Base-by-base conservation (phyloP, 805 yeast genomes). In the Sugiyamaella mastotermitis region DNA sequence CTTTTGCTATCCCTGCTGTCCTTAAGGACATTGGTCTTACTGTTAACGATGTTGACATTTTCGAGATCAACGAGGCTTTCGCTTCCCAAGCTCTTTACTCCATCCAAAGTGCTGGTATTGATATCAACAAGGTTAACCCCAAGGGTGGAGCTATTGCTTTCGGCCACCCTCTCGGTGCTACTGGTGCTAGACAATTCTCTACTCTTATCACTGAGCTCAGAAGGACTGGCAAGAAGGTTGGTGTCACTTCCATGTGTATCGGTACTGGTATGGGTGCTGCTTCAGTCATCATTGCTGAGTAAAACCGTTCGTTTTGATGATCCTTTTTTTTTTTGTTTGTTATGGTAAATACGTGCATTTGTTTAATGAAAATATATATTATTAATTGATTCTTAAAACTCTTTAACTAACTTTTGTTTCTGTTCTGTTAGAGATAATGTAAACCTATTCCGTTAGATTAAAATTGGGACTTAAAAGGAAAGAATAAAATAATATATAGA, bases 261-360 rank as follows among this genome's bases (percentile, higher is more conserved):
- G 97, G 97, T 55, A 86, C 97, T 24, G 97, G 97, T 52, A 90
- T 88, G 94, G 97, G 97, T 49, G 96, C 97, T 23, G 97, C 97
- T 33, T 82, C 90, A 10, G 69, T 88, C 31, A 72, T 90, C 52
- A 72, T 85, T 31, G 81, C 73, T 54, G 97, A 90, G 68, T 27
- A n/a, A 15, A 15, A 26, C 9, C 13, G 11, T 13, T 16, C 30
- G 11, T 10, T 13, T 13, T 9, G 14, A 31, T 31, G 14, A 15
- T 11, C 13, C 9, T 31, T 31, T 31, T 31, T 31, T 10, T 10
- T n/a, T 8, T 31, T 31, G 15, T 31, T 31, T 31, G 9, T 17
- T 8, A 21, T 17, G 9, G 15, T 9, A 31, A 21, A 17, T n/a
- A n/a, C n/a, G n/a, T n/a, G n/a, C n/a, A n/a, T 23, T n/a, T n/a